Base-by-base conservation (phyloP, 768 basidiomycete genomes). In the Termitomyces heimii region DNA sequence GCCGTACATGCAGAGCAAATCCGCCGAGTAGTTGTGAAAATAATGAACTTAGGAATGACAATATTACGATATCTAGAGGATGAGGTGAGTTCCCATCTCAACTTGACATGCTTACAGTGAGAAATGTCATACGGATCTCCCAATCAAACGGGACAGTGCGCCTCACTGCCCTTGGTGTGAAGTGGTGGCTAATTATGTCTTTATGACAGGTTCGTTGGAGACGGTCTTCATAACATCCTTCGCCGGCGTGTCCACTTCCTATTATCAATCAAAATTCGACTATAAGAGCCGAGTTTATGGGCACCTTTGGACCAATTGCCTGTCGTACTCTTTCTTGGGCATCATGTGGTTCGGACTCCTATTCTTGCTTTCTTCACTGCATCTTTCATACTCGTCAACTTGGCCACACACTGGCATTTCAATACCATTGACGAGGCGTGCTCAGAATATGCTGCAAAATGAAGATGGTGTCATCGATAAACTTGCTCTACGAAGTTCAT, bases 391-490 rank as follows among this genome's bases (percentile, higher is more conserved):
- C 35, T 58, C 60, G 16, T 55, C 53, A 14, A 57, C 57, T 45
- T 47, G 46, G 9, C 54, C 61, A 20, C 55, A 35, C 18, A 40
- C 42, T 9, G 64, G 64, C 16, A 55, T 60, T 8, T 60, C 49
- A 22, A 68, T 74, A 35, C 64, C 70, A n/a, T 62, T 75, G 31
- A 65, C 57, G 35, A 73, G 64, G 55, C 66, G 71, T 24, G 53
- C 55, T 32, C 29, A 48, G 46, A 29, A 18, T 1, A 63, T 42
- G 22, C 43, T 69, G 13, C 55, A 54, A 32, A 57, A 66, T 42
- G 62, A 63, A 9, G 43, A 70, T 26, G 70, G 70, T 28, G 60
- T 66, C 35, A 70, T 68, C 14, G 60, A 66, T 52, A 47, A 60
- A 31, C 46, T 58, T 10, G 62, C 63, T 12, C 58, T 73, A 10